A percentile compares a stretch with the other conserved stretches of the same genome.
Evolutionary conservation across 305 asterid species (phyloP).

Genomic region (Andrographis paniculata): DNA sequence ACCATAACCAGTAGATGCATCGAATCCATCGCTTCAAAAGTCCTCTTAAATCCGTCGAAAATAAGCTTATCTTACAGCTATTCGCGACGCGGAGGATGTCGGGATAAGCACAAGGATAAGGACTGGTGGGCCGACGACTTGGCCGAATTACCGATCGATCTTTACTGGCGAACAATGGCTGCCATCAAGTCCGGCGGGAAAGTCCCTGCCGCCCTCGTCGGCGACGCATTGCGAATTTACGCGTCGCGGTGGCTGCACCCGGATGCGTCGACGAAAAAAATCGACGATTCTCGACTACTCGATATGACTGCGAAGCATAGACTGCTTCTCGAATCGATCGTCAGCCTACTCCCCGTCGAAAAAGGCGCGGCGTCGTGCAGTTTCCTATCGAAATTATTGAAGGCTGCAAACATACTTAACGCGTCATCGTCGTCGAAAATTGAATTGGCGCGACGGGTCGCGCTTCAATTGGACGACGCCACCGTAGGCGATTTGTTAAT

Average conservation of each 20-base stretch:
- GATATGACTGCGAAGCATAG: slow-evolving; percentile 41
- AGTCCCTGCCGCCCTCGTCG: slow-evolving; percentile 44
- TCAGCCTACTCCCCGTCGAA: slow-evolving; percentile 68
- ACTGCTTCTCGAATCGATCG: slow-evolving; percentile 64
- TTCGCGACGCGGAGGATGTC: slow-evolving; percentile 47
- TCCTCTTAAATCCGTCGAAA: slow-evolving; percentile 44
- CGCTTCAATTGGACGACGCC: slow-evolving; percentile 73
- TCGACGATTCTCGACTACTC: slow-evolving; percentile 23
- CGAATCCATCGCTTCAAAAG: slow-evolving; percentile 57
- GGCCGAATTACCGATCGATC: slow-evolving; percentile 65
- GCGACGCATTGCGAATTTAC: slow-evolving; percentile 67
- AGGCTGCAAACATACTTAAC: slow-evolving; percentile 56
- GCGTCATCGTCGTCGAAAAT: slow-evolving; percentile 60
- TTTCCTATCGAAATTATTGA: slow-evolving; percentile 60
- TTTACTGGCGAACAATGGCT: slow-evolving; percentile 75
- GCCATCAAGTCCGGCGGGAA: slow-evolving; percentile 64
- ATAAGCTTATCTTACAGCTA: slow-evolving; percentile 45
- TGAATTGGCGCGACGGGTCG: slow-evolving; percentile 55
- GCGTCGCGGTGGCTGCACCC: slow-evolving; percentile 66
- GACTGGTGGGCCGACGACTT: slow-evolving; percentile 91
- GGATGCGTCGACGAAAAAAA: slow-evolving; percentile 25
- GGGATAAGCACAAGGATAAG: slow-evolving; percentile 33
- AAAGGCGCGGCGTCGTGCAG: slow-evolving; percentile 63
- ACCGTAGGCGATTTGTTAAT: slow-evolving; percentile 53
- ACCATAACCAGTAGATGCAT: slow-evolving; percentile 57